Evolutionary conservation across 306 rosid genomes (phyloP).

Genomic region (Lotus japonicus): DNA sequence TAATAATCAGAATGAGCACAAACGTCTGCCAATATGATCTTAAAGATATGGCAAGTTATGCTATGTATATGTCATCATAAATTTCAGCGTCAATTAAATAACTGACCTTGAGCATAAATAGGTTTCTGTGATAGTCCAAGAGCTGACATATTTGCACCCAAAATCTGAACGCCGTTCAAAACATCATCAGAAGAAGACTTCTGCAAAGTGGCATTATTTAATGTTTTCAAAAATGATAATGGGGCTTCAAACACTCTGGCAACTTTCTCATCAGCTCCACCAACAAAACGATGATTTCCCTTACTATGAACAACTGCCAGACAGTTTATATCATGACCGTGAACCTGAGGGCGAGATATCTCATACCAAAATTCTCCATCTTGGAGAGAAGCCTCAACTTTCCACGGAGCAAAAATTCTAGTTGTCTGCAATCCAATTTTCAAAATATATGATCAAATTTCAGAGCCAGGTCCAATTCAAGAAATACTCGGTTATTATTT

Average conservation of each 20-base stretch:
- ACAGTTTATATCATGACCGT: conserved; percentile 94
- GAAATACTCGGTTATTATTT: conserved; percentile 2
- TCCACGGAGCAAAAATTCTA: conserved; percentile 84
- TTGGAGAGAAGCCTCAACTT: conserved; percentile 39
- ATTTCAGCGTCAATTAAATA: conserved; percentile 9
- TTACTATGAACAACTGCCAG: conserved; percentile 60
- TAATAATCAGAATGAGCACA: neutral
- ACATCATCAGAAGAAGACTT: conserved; percentile 48
- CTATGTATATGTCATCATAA: neutral
- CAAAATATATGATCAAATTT: neutral
- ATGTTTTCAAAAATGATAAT: conserved; percentile 76
- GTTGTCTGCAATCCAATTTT: conserved; percentile 62
- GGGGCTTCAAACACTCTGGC: conserved; percentile 97
- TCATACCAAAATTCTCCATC: conserved; percentile 70
- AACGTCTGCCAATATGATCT: neutral
- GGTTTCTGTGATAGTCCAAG: conserved; percentile 98
- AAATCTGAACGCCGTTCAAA: conserved; percentile 61
- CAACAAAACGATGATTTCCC: conserved; percentile 84
- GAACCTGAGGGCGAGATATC: conserved; percentile 92
- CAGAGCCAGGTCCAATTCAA: conserved; percentile 15
- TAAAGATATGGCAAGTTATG: neutral
- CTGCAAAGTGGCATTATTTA: conserved; percentile 62
- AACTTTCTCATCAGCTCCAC: conserved; percentile 99
- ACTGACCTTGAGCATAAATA: conserved; percentile 71
- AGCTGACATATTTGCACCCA: conserved; percentile 99